Percentiles rank a stretch among this genome's conserved stretches.
phyloP scores from a whole-genome alignment of 2,329 filamentous ascomycete species.

The Verruconis gallopava region DNA sequence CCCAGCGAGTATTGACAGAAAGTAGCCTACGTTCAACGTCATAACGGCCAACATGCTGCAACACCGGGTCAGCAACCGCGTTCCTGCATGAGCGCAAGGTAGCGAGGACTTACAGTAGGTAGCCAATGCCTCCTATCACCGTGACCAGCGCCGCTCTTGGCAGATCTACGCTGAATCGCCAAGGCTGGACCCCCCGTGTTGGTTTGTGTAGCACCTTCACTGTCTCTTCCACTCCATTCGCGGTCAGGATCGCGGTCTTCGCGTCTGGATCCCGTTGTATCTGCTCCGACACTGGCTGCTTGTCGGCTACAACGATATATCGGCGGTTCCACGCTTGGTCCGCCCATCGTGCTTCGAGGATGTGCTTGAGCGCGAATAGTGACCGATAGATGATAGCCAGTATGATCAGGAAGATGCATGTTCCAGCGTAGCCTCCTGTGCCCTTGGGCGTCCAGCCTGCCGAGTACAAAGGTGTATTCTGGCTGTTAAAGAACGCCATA shows the following conservation, averaged over 20 bases:
- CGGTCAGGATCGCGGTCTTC: slow-evolving; percentile 53
- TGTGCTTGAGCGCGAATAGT: slow-evolving; percentile 55
- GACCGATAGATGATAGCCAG: slow-evolving; percentile 58
- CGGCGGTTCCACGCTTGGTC: slow-evolving; percentile 59
- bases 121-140: slow-evolving; percentile 62
- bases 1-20: slow-evolving; percentile 63
- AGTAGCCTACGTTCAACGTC: slow-evolving; percentile 80
- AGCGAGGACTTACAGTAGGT: slow-evolving; percentile 66
- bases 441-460: slow-evolving; percentile 58
- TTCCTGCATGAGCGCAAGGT: too few species aligned
- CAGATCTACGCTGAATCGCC: slow-evolving; percentile 70
- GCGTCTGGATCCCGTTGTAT: slow-evolving; percentile 33
- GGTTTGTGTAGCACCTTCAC: slow-evolving; percentile 58
- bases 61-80: too few species aligned
- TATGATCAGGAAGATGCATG: slow-evolving; percentile 79
- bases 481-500: slow-evolving; percentile 53
- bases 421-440: slow-evolving; percentile 66
- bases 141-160: slow-evolving; percentile 59
- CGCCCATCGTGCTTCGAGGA: slow-evolving; percentile 53
- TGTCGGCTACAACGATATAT: slow-evolving; percentile 62
- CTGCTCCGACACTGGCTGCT: slow-evolving; percentile 44
- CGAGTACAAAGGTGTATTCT: slow-evolving; percentile 53
- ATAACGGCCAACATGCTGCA: slow-evolving; percentile 81
- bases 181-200: slow-evolving; percentile 47
- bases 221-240: slow-evolving; percentile 69